A percentile compares a stretch with the other conserved stretches of the same genome.
Evolutionary conservation across 768 basidiomycete species (phyloP).

Genomic region (Lactarius psammicola): DNA sequence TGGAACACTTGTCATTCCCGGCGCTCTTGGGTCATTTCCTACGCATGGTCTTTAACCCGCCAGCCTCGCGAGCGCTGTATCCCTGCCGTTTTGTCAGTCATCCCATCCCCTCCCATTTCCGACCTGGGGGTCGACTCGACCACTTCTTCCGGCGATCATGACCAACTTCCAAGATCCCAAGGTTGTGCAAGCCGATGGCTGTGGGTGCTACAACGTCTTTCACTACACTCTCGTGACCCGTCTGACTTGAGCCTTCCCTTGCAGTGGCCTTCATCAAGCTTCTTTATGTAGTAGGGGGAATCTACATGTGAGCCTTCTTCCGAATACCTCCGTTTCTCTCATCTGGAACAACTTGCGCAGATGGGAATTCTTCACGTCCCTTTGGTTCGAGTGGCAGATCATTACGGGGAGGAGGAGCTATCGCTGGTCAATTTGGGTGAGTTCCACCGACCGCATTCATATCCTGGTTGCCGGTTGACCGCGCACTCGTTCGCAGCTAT

Average conservation of each 20-base stretch:
- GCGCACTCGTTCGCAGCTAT: conserved; percentile 4
- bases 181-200: conserved; percentile 8
- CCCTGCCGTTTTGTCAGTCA: conserved; percentile 1
- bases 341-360: conserved; percentile 1
- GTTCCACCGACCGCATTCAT: background rate
- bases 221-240: background rate
- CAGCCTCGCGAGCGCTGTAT: background rate
- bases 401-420: conserved; percentile 15
- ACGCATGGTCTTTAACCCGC: background rate
- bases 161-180: conserved; percentile 22
- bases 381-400: conserved; percentile 27
- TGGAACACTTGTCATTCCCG: background rate
- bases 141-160: conserved; percentile 8
- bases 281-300: conserved; percentile 18
- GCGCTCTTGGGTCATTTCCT: background rate
- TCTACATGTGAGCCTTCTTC: conserved; percentile 14
- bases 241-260: background rate
- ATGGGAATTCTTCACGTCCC: conserved; percentile 20
- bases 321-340: background rate
- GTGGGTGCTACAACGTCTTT: background rate
- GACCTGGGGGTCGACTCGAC: background rate
- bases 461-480: background rate
- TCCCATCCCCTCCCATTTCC: conserved; percentile 1
- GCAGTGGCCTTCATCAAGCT: conserved; percentile 21
- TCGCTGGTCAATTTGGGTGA: conserved; percentile 26